phyloP scores from a whole-genome alignment of 2,329 filamentous ascomycete genomes.

The Aureobasidium sp. region DNA sequence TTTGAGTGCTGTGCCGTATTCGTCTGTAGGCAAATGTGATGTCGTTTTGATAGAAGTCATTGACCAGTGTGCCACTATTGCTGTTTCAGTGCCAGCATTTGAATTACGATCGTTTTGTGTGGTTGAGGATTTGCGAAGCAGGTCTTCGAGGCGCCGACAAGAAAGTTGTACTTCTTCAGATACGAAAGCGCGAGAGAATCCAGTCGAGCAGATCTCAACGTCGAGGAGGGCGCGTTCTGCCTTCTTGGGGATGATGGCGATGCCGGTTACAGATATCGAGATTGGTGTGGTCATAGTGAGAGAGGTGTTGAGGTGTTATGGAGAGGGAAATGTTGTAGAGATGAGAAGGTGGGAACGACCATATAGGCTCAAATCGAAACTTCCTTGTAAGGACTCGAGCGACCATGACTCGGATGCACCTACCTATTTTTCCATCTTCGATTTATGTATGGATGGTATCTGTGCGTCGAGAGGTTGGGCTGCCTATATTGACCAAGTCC shows the following conservation, averaged over 20 bases:
- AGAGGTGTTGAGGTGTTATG: neutral
- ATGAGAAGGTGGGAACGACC: neutral
- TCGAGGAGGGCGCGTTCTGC: constrained; percentile 1
- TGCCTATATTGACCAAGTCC: neutral
- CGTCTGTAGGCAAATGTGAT: neutral
- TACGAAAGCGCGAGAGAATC: neutral
- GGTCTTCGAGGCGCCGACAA: neutral
- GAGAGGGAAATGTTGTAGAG: neutral
- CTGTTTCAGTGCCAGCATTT: neutral
- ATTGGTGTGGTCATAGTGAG: neutral
- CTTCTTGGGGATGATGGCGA: neutral
- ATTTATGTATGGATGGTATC: neutral
- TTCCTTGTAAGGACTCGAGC: neutral
- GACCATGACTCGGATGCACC: neutral
- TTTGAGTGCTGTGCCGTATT: neutral
- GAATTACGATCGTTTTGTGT: too few species aligned
- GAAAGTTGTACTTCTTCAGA: neutral
- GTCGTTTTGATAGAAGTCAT: neutral
- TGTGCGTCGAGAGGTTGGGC: neutral
- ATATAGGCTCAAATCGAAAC: neutral
- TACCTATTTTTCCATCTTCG: neutral
- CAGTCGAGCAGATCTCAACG: neutral
- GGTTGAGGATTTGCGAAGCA: neutral
- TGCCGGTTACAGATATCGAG: neutral
- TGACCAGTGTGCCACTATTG: neutral